Conservation (phyloP, 2,329 filamentous ascomycete genomes). For the Sarocladiaceae sp. region DNA sequence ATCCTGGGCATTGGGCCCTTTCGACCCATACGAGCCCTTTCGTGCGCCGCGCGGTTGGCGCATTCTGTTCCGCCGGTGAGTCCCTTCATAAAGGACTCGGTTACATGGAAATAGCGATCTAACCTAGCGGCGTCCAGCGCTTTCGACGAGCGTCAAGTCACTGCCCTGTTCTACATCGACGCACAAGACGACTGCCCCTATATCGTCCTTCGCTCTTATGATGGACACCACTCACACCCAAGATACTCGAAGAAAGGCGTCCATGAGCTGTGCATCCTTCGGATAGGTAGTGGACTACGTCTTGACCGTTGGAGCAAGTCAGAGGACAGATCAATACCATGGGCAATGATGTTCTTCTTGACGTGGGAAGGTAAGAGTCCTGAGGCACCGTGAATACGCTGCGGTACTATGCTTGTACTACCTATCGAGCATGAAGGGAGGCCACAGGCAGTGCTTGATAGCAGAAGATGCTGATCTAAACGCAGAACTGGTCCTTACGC, state of each 20-base stretch:
- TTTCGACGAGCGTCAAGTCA: constrained; percentile 52
- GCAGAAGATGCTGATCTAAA: neutral
- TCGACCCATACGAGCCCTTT: constrained; percentile 37
- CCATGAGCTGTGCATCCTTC: constrained; percentile 50
- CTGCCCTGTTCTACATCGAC: constrained; percentile 48
- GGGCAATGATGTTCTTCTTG: constrained; percentile 52
- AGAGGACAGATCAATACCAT: constrained; percentile 41
- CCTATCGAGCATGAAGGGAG: neutral
- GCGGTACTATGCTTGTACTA: neutral
- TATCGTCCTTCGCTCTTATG: constrained; percentile 40
- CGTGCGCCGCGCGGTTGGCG: constrained; percentile 43
- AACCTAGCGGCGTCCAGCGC: constrained; percentile 28
- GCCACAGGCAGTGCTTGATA: too few species aligned
- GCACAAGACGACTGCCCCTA: constrained; percentile 38
- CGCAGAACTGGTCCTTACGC: constrained; percentile 55
- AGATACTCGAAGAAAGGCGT: constrained; percentile 48
- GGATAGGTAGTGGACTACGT: constrained; percentile 43
- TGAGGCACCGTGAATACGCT: neutral
- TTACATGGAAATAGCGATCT: neutral
- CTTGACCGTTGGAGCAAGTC: constrained; percentile 48
- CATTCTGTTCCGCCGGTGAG: constrained; percentile 52
- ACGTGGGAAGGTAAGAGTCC: constrained; percentile 55
- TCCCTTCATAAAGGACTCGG: neutral
- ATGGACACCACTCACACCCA: constrained; percentile 29
- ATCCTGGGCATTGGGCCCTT: constrained; percentile 43